These are phyloP conservation scores for Sisymbrium irio DNA, from an alignment of 345 rosid genomes.

Conservation along the genomic window DNA sequence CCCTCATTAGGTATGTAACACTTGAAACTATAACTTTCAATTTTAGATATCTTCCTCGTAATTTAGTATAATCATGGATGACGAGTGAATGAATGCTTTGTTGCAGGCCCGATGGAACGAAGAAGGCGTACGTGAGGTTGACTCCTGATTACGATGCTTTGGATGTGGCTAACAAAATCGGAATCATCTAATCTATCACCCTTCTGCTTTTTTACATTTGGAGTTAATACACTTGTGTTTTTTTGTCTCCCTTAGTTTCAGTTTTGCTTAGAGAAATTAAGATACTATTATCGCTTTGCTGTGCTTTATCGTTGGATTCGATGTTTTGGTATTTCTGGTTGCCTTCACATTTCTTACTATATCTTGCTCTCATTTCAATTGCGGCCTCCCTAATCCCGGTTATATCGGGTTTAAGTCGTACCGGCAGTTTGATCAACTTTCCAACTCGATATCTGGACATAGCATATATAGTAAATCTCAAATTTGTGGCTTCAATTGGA, in stretches of 20 bases:
- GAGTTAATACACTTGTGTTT: conserved; percentile 3
- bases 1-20: conserved; percentile 52
- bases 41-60: not conserved
- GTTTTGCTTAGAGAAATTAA: conserved; percentile 28
- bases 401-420: not conserved
- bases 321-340: conserved; percentile 4
- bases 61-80: not conserved
- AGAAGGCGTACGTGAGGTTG: conserved; percentile 92
- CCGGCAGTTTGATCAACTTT: not conserved
- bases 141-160: conserved; percentile 89
- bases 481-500: not conserved
- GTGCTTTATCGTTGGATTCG: conserved; percentile 5
- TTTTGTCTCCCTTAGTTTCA: conserved; percentile 12
- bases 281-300: conserved; percentile 9
- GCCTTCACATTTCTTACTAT: not conserved
- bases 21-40: not conserved
- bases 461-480: not conserved
- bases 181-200: conserved; percentile 55
- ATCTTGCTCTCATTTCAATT: not conserved
- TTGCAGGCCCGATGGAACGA: conserved; percentile 89
- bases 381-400: not conserved
- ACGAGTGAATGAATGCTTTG: not conserved
- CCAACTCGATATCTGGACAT: not conserved
- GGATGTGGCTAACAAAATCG: conserved; percentile 98
- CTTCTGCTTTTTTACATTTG: not conserved